Conservation (phyloP, 441 rosid species). For the Arabidopsis hybrid region DNA sequence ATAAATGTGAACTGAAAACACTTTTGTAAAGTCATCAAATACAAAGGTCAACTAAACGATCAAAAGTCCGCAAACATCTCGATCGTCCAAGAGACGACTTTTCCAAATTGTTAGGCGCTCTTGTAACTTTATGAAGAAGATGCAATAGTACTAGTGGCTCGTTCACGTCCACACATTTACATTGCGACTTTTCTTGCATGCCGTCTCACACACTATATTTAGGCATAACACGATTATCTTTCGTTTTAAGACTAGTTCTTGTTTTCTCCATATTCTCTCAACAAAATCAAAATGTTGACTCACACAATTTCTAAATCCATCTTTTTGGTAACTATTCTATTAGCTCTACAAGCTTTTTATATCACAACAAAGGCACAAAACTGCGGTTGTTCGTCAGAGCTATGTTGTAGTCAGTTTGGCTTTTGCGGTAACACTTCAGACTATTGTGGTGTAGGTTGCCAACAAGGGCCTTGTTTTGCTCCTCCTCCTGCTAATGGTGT, state of each 20-base stretch:
- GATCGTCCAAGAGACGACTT: conserved; percentile 34
- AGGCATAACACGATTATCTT: conserved; percentile 6
- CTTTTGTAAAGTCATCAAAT: conserved; percentile 15
- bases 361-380: conserved; percentile 41
- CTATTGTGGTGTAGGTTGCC: conserved; percentile 49
- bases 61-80: conserved; percentile 25
- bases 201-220: conserved; percentile 18
- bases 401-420: conserved; percentile 47
- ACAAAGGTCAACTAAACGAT: conserved; percentile 24
- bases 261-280: background rate
- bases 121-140: background rate
- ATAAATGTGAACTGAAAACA: conserved; percentile 31
- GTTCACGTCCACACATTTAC: conserved; percentile 31
- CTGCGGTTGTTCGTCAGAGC: conserved; percentile 43
- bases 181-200: conserved; percentile 31
- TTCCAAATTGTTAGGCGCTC: conserved; percentile 15
- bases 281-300: conserved; percentile 37
- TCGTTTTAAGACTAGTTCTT: conserved; percentile 8
- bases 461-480: conserved; percentile 49
- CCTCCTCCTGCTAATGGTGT: conserved; percentile 45
- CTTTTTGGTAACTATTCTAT: conserved; percentile 30
- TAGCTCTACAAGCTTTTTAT: conserved; percentile 17
- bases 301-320: conserved; percentile 31
- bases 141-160: conserved; percentile 25
- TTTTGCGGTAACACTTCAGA: conserved; percentile 45